Conservation (phyloP, 139 green algal species). For the Picochlorum costavermella region DNA sequence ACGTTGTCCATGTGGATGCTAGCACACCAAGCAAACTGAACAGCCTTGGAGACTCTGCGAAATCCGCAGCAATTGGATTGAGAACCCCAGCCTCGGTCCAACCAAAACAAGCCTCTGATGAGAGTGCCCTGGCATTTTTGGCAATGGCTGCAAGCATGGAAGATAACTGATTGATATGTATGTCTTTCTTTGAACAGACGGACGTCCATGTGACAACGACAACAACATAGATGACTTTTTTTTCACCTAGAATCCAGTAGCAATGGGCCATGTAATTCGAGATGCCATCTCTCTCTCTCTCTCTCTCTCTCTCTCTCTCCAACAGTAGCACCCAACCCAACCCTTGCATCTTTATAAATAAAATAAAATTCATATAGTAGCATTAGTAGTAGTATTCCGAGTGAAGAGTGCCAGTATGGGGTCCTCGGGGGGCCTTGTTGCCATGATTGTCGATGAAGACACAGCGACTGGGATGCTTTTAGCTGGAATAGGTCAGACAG, state of each 20-base stretch:
- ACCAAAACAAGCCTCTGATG: constrained; percentile 1
- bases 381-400: no score
- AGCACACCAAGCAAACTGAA: constrained; percentile 17
- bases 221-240: no score
- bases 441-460: constrained; percentile 71
- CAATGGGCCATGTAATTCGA: no score
- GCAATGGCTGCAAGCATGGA: constrained; percentile 34
- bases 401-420: no score
- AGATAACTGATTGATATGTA: background rate
- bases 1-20: background rate
- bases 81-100: constrained; percentile 18
- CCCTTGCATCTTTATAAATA: no score
- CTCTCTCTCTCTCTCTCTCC: no score
- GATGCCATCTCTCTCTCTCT: no score
- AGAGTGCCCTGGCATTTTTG: constrained; percentile 24
- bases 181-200: no score
- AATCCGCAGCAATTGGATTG: background rate
- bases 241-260: no score
- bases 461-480: constrained; percentile 97
- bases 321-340: no score
- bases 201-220: no score
- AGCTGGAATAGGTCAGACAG: constrained; percentile 88
- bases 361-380: no score
- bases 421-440: constrained; percentile 30
- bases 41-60: background rate